Conservation (phyloP, 805 yeast species). For the Yarrowia divulgata region DNA sequence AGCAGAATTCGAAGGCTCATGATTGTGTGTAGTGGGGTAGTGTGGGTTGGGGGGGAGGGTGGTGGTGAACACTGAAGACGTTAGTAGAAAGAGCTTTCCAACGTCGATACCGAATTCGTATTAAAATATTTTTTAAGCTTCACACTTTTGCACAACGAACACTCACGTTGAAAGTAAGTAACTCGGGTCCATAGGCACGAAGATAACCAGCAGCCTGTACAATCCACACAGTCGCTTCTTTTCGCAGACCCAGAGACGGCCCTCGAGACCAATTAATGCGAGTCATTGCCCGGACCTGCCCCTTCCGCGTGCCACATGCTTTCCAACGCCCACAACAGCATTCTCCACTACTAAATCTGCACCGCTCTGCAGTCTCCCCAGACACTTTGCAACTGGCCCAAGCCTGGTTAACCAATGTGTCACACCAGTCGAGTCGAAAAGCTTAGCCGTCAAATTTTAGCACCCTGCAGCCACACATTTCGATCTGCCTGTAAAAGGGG, state of each 20-base stretch:
- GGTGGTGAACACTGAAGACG: slow-evolving; percentile 2
- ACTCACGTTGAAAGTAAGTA: background rate
- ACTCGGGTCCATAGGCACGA: slow-evolving; percentile 22
- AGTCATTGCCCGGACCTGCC: background rate
- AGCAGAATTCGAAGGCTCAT: slow-evolving; percentile 68
- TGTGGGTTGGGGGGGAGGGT: background rate
- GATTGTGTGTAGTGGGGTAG: slow-evolving; percentile 12
- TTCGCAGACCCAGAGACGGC: background rate
- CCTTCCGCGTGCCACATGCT: background rate
- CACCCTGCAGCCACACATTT: background rate
- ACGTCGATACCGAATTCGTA: slow-evolving; percentile 14
- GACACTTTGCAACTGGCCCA: background rate
- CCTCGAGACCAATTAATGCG: background rate
- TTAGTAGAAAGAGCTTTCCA: background rate
- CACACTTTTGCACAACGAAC: background rate
- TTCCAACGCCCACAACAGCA: background rate
- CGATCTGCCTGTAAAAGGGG: too few species aligned
- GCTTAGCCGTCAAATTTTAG: slow-evolving; percentile 7
- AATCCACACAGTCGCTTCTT: background rate
- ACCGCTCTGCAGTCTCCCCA: slow-evolving; percentile 20
- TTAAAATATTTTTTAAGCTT: slow-evolving; percentile 35
- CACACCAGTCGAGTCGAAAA: background rate
- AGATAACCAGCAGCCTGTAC: background rate
- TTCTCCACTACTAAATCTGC: slow-evolving; percentile 3
- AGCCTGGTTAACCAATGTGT: background rate